A percentile compares a stretch with the other conserved stretches of the same genome.
Evolutionary conservation across 176 grass and related monocot species (phyloP).

Genomic region (Luzula sylvatica): DNA sequence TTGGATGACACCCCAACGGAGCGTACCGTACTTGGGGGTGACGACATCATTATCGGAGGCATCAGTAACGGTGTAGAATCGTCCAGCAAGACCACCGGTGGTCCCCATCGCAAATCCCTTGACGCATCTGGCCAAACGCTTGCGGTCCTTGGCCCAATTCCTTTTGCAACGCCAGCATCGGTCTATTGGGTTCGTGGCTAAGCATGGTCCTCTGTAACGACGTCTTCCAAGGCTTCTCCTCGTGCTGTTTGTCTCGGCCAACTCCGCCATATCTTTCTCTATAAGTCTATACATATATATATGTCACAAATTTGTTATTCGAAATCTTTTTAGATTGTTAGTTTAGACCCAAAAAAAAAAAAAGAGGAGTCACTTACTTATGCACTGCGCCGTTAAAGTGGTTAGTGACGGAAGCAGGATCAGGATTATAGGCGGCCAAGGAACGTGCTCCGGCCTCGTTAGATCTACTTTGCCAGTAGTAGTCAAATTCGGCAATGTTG

Average conservation of each 20-base stretch:
- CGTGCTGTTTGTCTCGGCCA: background rate
- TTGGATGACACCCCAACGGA: slow-evolving; percentile 11
- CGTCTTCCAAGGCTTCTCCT: background rate
- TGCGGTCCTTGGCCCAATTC: slow-evolving; percentile 37
- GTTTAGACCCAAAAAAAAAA: too few relatives aligned
- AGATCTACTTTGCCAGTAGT: background rate
- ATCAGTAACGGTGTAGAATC: slow-evolving; percentile 13
- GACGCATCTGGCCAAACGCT: slow-evolving; percentile 9
- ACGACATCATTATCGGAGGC: slow-evolving; percentile 6
- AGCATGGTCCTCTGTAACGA: background rate
- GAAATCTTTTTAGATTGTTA: background rate
- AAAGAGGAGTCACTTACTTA: background rate
- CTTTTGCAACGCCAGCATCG: slow-evolving; percentile 61
- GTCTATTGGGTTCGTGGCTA: background rate
- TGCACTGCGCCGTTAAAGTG: background rate
- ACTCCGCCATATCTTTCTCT: too few relatives aligned
- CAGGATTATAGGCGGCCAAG: background rate
- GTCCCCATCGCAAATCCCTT: slow-evolving; percentile 1
- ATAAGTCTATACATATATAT: too few relatives aligned
- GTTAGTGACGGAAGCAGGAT: background rate
- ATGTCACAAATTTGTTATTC: too few relatives aligned
- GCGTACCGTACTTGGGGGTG: slow-evolving; percentile 5
- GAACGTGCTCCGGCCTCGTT: background rate
- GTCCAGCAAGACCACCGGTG: slow-evolving; percentile 4
- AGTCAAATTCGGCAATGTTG: background rate